Conservation (phyloP, 768 basidiomycete species). For the Boletus vermiculosoides region DNA sequence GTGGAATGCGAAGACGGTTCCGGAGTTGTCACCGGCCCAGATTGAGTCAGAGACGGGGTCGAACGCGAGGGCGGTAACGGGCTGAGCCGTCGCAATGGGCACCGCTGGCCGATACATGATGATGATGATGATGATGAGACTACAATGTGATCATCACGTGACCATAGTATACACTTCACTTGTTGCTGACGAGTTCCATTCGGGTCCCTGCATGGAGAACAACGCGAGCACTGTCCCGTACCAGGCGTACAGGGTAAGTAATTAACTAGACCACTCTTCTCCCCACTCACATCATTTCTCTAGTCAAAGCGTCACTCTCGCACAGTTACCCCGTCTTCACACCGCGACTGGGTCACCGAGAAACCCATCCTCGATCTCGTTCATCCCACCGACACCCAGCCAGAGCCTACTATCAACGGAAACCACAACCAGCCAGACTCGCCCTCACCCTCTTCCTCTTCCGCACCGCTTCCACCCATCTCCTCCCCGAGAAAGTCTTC, state of each 20-base stretch:
- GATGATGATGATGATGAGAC: no score
- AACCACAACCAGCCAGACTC: slow-evolving; percentile 8
- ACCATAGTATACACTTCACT: background rate
- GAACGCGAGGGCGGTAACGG: slow-evolving; percentile 77
- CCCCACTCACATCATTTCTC: no score
- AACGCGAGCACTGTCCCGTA: slow-evolving; percentile 40
- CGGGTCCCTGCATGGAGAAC: slow-evolving; percentile 9
- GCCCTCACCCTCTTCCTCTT: slow-evolving; percentile 9
- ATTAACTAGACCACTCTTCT: no score
- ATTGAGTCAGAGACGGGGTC: slow-evolving; percentile 89
- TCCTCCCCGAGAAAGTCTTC: slow-evolving; percentile 36
- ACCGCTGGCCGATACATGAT: slow-evolving; percentile 23
- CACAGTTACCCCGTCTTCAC: slow-evolving; percentile 16
- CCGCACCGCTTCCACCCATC: slow-evolving; percentile 2
- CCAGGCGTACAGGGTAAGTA: slow-evolving; percentile 49
- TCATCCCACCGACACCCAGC: background rate
- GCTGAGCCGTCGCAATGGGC: slow-evolving; percentile 34
- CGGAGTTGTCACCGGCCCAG: slow-evolving; percentile 78
- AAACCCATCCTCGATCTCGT: slow-evolving; percentile 15
- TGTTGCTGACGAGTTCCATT: background rate
- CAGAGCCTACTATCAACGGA: slow-evolving; percentile 4
- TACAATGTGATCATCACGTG: slow-evolving; percentile 14
- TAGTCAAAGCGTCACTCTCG: slow-evolving; percentile 52
- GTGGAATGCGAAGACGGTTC: slow-evolving; percentile 68
- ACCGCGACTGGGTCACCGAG: slow-evolving; percentile 24